A percentile compares a stretch with the other conserved stretches of the same genome.
phyloP scores from a whole-genome alignment of 371 early-diverging fungal genomes.

The Actinomucor elegans region DNA sequence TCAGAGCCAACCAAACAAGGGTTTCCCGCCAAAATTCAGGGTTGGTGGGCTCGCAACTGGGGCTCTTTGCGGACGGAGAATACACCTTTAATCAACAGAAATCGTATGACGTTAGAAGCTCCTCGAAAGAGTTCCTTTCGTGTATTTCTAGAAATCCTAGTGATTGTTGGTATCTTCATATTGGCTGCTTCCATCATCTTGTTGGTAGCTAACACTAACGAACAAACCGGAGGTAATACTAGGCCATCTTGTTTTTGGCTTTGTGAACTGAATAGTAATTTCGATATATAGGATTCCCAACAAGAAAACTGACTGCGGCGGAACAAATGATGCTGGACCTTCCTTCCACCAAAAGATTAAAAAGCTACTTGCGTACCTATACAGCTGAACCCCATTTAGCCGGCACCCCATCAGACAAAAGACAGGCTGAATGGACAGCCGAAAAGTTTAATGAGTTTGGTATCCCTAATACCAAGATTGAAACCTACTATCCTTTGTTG shows the following conservation, averaged over 20 bases:
- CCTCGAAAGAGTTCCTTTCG: conserved; percentile 25
- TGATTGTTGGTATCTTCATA: conserved; percentile 21
- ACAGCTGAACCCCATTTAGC: conserved; percentile 59
- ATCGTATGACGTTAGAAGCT: conserved; percentile 41
- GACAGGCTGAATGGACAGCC: conserved; percentile 59
- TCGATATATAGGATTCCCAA: conserved; percentile 12
- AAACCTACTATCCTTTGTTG: conserved; percentile 61
- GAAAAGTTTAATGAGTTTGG: conserved; percentile 56
- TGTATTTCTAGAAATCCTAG: conserved; percentile 17
- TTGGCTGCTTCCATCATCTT: conserved; percentile 14
- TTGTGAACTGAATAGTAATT: too few relatives aligned
- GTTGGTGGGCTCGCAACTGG: conserved; percentile 5
- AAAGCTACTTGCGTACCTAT: conserved; percentile 28
- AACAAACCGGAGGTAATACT: conserved; percentile 5
- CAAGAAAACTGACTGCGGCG: conserved; percentile 9
- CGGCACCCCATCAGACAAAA: conserved; percentile 48
- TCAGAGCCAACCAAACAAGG: neutral
- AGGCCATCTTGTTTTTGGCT: neutral
- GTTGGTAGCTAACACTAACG: conserved; percentile 1
- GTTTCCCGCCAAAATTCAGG: neutral
- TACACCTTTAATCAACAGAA: conserved; percentile 36
- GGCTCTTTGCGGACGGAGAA: conserved; percentile 10
- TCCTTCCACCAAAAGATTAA: conserved; percentile 14
- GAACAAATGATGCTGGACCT: conserved; percentile 23
- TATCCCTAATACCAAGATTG: conserved; percentile 49